phyloP scores from a whole-genome alignment of 495 filamentous ascomycete species.

The Astrothelium subdiscretum region DNA sequence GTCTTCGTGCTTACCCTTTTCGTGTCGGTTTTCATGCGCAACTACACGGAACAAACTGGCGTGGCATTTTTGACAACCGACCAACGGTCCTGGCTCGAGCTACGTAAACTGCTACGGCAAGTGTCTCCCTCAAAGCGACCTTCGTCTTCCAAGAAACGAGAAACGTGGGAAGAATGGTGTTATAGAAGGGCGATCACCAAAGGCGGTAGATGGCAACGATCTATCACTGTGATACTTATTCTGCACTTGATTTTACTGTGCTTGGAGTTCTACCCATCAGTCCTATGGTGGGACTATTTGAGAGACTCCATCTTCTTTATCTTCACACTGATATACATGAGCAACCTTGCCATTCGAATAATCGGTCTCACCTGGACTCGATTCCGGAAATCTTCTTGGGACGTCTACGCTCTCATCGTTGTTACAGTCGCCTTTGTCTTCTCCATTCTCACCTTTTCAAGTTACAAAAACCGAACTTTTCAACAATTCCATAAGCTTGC shows the following conservation, averaged over 20 bases:
- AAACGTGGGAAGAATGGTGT: slow-evolving; percentile 80
- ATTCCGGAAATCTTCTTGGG: slow-evolving; percentile 90
- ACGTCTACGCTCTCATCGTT: slow-evolving; percentile 74
- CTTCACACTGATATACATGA: slow-evolving; percentile 77
- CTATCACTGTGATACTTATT: slow-evolving; percentile 64
- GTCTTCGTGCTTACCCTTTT: slow-evolving; percentile 98
- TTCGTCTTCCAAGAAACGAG: slow-evolving; percentile 59
- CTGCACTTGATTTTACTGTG: slow-evolving; percentile 75
- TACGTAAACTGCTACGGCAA: slow-evolving; percentile 85
- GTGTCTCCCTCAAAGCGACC: slow-evolving; percentile 85
- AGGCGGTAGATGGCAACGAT: slow-evolving; percentile 80
- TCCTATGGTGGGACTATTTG: slow-evolving; percentile 48
- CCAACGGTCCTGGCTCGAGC: slow-evolving; percentile 91
- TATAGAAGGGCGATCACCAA: slow-evolving; percentile 91
- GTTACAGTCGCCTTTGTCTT: slow-evolving; percentile 76
- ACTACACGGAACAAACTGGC: slow-evolving; percentile 96
- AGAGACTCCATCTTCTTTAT: slow-evolving; percentile 67
- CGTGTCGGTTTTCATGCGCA: slow-evolving; percentile 98
- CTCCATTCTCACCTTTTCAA: slow-evolving; percentile 56
- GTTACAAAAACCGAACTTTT: slow-evolving; percentile 45
- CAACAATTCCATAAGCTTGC: slow-evolving; percentile 83
- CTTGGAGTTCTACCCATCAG: slow-evolving; percentile 73
- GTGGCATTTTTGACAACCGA: slow-evolving; percentile 95
- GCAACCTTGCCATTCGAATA: slow-evolving; percentile 74
- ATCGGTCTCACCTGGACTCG: slow-evolving; percentile 85